Base-by-base conservation (phyloP, 139 green algal genomes). In the Chlorella sp. region DNA sequence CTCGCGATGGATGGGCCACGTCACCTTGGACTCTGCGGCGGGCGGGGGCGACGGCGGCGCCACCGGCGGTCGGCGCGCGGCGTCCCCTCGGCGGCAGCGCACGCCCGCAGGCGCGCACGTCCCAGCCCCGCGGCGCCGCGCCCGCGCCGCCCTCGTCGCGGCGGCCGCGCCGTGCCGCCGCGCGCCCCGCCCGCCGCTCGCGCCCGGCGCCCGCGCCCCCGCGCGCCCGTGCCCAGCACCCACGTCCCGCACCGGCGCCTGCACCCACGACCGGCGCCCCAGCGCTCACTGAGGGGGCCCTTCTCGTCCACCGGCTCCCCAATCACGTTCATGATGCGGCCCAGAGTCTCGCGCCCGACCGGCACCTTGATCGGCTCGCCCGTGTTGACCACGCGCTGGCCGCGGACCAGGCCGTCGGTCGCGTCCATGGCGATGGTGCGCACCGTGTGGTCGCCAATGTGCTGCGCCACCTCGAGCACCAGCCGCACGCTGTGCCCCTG, bases 261-360 rank as follows among this genome's bases (percentile, higher is more conserved):
- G 19, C 48, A 58, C 48, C 48, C 17, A 58, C 15, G n/a, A n/a
- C n/a, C n/a, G n/a, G n/a, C n/a, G n/a, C n/a, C n/a, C n/a, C n/a
- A n/a, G 5, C 1, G 62, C 91, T 90, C 56, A 94, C 91, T 79
- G 45, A 99, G 91, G 60, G 96, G 96, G 43, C 96, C 96, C 46
- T 86, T 88, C 87, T 99, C 96, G 69, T 99, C 96, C 58, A 99
- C 96, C 25, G 96, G 94, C 87, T 99, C 96, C 51, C 96, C 96
- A 82, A 99, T 98, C 41, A 99, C 96, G 80, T 99, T 99, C 76
- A 99, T 97, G 87, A 99, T 99, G 70, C 96, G 91, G 9, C 96
- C 96, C 68, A 99, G 85, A 12, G 96, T 99, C 65, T 96, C 91
- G 40, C 94, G 89, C 25, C 95, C 96, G 14, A 98, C 95, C 12